Base-by-base conservation (phyloP, 257 asterid genomes). In the Penstemon eatonii region DNA sequence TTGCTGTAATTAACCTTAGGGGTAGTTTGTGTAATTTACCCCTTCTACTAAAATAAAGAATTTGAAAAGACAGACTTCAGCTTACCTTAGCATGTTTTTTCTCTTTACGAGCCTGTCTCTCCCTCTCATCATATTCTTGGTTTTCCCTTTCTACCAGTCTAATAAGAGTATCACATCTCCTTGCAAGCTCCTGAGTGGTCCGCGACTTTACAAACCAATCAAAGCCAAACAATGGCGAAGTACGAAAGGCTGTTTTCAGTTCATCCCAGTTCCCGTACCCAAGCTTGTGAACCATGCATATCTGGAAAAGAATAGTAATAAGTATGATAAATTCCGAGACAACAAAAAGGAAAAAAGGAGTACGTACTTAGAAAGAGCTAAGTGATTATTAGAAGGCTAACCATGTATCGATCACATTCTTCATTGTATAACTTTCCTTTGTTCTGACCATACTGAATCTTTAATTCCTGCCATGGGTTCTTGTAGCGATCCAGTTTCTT, bases 331-430 rank as follows among this genome's bases (percentile, higher is more conserved):
- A 47, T 44, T 33, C 19, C 55, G 69, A 50, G 50, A 45, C 41
- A 15, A 61, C 39, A 15, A 25, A 7, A 47, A 7, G 42, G 40
- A 71, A 8, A 66, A 37, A 37, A 18, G 65, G 51, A 19, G 15
- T 7, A 59, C 11, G 36, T 7, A 33, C 37, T 12, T 42, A 9
- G 25, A 19, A n/a, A 49, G 59, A 55, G 53, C 7, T 50, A 4
- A 66, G 53, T 55, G 53, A 51, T 38, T 5, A 50, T 37, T 66
- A 8, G 41, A 52, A 67, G 56, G 12, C 87, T 66, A 70, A 94
- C 99, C 99, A 94, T 94, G 85, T 85, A 94, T n/a, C 98, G 96
- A 45, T 94, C 99, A 62, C 99, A 94, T 84, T 94, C 99, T 82
- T 94, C 99, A 73, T 94, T 94, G 79, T 91, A 94, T 78, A 94